A percentile compares a stretch with the other conserved stretches of the same genome.
phyloP scores from a whole-genome alignment of 371 early-diverging fungal genomes.

The Mucor circinelloides region DNA sequence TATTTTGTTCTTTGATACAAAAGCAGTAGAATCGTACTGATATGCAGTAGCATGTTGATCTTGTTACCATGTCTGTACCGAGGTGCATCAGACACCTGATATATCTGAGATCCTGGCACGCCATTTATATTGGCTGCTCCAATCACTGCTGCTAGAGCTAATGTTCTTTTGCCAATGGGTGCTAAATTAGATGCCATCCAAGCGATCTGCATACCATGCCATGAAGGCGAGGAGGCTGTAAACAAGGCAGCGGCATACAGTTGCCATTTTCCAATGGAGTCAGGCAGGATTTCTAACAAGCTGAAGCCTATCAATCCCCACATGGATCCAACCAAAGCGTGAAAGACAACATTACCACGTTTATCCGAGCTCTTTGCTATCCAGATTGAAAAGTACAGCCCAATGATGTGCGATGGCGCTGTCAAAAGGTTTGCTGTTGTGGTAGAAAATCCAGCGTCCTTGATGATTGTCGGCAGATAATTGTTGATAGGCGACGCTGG shows the following conservation, averaged over 20 bases:
- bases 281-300: constrained; percentile 43
- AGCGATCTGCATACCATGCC: constrained; percentile 49
- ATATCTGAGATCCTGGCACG: constrained; percentile 34
- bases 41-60: constrained; percentile 32
- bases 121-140: constrained; percentile 30
- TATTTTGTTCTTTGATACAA: constrained; percentile 33
- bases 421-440: constrained; percentile 57
- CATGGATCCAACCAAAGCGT: constrained; percentile 39
- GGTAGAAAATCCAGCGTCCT: constrained; percentile 50
- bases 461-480: constrained; percentile 57
- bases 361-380: constrained; percentile 48
- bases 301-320: constrained; percentile 47
- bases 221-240: constrained; percentile 32
- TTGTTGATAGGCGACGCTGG: constrained; percentile 43
- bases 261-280: constrained; percentile 36
- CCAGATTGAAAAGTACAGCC: constrained; percentile 39
- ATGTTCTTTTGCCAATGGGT: constrained; percentile 26
- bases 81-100: constrained; percentile 38
- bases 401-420: constrained; percentile 48
- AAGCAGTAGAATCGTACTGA: constrained; percentile 18
- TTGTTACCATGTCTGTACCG: constrained; percentile 39
- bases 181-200: constrained; percentile 34
- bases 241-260: constrained; percentile 29
- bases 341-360: constrained; percentile 45
- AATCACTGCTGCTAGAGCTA: constrained; percentile 30